These are phyloP conservation scores for Aleurites moluccanus DNA, from an alignment of 441 rosid species.

Conservation along the genomic window DNA sequence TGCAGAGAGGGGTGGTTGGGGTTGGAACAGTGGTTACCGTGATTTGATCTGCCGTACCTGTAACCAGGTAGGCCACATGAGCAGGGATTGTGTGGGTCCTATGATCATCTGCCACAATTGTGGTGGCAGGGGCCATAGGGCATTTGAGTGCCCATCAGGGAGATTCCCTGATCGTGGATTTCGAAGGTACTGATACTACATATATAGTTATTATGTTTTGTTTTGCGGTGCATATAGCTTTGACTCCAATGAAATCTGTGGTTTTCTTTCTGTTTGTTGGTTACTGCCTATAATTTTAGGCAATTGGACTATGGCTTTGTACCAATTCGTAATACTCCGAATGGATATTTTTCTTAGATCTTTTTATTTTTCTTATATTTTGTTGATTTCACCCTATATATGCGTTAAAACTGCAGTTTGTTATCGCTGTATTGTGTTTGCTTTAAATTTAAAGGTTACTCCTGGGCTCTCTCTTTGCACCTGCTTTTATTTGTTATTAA, in stretches of 20 bases:
- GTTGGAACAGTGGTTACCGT: constrained; percentile 37
- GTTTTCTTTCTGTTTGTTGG: neutral
- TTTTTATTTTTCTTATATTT: neutral
- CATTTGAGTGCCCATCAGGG: constrained; percentile 61
- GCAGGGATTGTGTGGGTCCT: constrained; percentile 61
- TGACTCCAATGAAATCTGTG: neutral
- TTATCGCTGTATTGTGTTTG: neutral
- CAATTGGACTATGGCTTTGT: constrained; percentile 11
- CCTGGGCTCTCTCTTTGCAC: neutral
- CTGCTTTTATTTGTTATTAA: neutral
- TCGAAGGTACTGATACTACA: constrained; percentile 26
- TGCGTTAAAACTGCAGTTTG: neutral
- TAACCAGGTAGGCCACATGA: constrained; percentile 60
- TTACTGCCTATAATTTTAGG: neutral
- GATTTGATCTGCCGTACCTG: constrained; percentile 59
- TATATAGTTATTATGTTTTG: neutral
- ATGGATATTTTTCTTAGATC: neutral
- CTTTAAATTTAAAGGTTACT: neutral
- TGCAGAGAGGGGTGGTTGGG: constrained; percentile 40
- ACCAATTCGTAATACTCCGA: neutral
- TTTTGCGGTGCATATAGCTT: neutral
- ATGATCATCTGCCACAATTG: constrained; percentile 65
- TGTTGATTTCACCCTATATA: neutral
- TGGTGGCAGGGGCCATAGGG: constrained; percentile 71
- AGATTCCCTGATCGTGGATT: constrained; percentile 23